Conservation (phyloP, 805 yeast genomes). For the Hanseniaspora thailandica region DNA sequence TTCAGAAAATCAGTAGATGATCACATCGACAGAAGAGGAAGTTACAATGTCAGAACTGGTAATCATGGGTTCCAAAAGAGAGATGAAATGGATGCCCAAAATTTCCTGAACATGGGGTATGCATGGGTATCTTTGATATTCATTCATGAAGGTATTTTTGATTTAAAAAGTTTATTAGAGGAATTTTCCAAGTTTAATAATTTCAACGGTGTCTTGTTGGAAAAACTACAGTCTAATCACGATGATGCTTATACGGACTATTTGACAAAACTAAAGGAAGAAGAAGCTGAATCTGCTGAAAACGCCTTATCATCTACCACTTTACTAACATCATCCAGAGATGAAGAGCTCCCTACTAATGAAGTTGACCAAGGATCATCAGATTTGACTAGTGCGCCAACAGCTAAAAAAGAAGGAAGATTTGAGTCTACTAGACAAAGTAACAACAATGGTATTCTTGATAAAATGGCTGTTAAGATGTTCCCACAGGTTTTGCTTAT, state of each 20-base stretch:
- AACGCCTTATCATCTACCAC: conserved; percentile 83
- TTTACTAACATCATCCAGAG: conserved; percentile 42
- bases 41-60: no score
- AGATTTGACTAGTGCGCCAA: no score
- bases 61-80: no score
- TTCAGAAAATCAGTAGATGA: neutral
- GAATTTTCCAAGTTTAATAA: conserved; percentile 17
- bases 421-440: neutral
- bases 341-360: neutral
- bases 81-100: neutral
- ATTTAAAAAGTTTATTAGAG: neutral
- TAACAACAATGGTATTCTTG: neutral
- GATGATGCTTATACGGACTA: conserved; percentile 32
- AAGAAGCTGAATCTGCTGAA: conserved; percentile 37
- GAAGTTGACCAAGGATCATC: neutral
- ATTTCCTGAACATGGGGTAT: neutral
- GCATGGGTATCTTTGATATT: neutral
- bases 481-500: neutral
- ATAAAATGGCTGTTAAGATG: neutral
- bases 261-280: conserved; percentile 36
- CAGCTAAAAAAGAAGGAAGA: neutral
- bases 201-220: conserved; percentile 42
- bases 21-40: neutral
- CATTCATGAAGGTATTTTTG: neutral
- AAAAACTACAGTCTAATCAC: conserved; percentile 43